These are phyloP conservation scores for Cadophora gregata DNA, from an alignment of 2,329 filamentous ascomycete species.

Conservation along the genomic window DNA sequence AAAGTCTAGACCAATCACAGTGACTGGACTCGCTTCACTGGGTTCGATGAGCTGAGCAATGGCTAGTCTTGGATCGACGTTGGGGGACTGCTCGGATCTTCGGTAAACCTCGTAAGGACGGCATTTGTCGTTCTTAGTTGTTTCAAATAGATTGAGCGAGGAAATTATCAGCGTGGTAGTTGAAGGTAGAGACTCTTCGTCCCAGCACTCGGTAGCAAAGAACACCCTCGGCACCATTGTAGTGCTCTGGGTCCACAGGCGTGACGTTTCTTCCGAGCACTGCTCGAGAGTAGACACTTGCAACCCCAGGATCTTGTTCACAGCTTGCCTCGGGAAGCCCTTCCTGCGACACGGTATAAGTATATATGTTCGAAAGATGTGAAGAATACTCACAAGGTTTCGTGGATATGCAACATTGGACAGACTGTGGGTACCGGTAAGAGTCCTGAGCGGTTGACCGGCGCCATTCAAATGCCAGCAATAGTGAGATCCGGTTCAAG, in stretches of 20 bases:
- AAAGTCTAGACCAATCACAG: conserved; percentile 16
- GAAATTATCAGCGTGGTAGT: conserved; percentile 17
- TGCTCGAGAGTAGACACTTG: not conserved
- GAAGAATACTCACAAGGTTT: not conserved
- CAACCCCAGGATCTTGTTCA: not conserved
- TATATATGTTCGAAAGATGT: not conserved
- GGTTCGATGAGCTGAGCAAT: conserved; percentile 26
- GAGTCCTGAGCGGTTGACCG: not conserved
- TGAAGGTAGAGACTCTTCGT: conserved; percentile 4
- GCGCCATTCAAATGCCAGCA: not conserved
- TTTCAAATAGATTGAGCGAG: conserved; percentile 15
- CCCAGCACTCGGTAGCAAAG: conserved; percentile 20
- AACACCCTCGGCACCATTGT: conserved; percentile 20
- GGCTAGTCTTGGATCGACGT: conserved; percentile 19
- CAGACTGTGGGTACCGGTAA: not conserved
- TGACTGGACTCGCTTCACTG: not conserved
- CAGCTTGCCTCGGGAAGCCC: not conserved
- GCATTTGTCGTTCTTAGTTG: not conserved
- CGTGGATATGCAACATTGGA: not conserved
- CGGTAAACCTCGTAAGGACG: conserved; percentile 10
- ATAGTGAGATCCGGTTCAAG: too few species aligned
- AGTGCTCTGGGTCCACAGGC: conserved; percentile 20
- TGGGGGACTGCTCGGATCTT: conserved; percentile 16
- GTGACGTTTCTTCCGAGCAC: not conserved
- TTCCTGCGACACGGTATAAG: not conserved